A percentile compares a stretch with the other conserved stretches of the same genome.
These are phyloP conservation scores for Lachnellula cervina DNA, from an alignment of 2,329 filamentous ascomycete genomes.

Conservation along the genomic window DNA sequence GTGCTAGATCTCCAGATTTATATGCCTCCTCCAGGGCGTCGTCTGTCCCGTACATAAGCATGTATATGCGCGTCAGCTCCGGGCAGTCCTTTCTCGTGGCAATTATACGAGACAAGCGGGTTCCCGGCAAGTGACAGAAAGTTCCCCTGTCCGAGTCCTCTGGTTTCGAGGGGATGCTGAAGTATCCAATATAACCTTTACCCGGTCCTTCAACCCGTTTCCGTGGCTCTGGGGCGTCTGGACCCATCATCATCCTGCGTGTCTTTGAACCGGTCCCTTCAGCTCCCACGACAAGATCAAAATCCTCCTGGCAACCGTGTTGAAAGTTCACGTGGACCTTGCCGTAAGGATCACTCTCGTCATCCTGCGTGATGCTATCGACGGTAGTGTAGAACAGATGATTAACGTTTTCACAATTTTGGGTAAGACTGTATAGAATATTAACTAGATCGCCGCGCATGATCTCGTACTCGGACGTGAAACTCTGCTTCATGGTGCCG, in stretches of 20 bases:
- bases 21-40: conserved; percentile 17
- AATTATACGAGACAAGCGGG: conserved; percentile 32
- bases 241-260: conserved; percentile 36
- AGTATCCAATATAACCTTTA: conserved; percentile 33
- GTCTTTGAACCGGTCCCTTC: conserved; percentile 43
- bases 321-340: conserved; percentile 10
- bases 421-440: conserved; percentile 36
- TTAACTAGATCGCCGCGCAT: conserved; percentile 38
- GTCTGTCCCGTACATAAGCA: too few species aligned
- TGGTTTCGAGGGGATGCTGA: conserved; percentile 34
- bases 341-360: neutral
- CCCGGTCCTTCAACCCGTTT: conserved; percentile 6
- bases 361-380: conserved; percentile 19
- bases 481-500: conserved; percentile 23
- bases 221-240: conserved; percentile 15
- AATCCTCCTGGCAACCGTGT: conserved; percentile 16
- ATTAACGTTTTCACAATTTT: conserved; percentile 17
- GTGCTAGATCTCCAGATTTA: conserved; percentile 21
- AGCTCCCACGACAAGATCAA: conserved; percentile 36
- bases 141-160: conserved; percentile 30
- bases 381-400: conserved; percentile 31
- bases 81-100: conserved; percentile 32
- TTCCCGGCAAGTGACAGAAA: conserved; percentile 28
- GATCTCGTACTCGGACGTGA: conserved; percentile 42
- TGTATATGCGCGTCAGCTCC: neutral